Evolutionary conservation across 257 asterid species (phyloP).

Genomic region (Solanum okadae): DNA sequence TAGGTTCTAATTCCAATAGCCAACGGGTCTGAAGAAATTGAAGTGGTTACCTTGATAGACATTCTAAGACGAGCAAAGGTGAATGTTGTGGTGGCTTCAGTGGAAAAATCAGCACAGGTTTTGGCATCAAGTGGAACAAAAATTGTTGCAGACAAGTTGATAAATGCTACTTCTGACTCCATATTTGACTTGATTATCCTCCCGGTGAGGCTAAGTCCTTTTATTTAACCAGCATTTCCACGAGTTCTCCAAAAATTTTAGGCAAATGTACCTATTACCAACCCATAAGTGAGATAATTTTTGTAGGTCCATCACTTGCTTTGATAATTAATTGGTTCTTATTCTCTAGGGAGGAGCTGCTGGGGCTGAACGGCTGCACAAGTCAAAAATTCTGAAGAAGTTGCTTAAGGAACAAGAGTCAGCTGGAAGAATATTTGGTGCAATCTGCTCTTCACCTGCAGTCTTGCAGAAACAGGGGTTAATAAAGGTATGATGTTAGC

Average conservation of each 20-base stretch:
- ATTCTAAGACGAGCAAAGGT: constrained; percentile 77
- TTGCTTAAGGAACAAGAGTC: constrained; percentile 67
- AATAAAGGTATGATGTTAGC: constrained; percentile 39
- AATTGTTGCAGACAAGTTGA: constrained; percentile 61
- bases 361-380: constrained; percentile 48
- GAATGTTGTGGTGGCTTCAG: constrained; percentile 61
- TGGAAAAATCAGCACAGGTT: constrained; percentile 51
- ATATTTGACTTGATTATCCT: constrained; percentile 68
- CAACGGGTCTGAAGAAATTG: constrained; percentile 83
- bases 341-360: constrained; percentile 53
- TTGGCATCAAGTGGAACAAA: constrained; percentile 50
- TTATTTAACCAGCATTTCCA: not conserved
- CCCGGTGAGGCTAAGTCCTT: constrained; percentile 33
- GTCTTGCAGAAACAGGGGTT: constrained; percentile 65
- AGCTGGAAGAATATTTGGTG: constrained; percentile 62
- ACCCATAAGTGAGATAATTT: not conserved
- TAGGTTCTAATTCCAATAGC: constrained; percentile 89
- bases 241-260: not conserved
- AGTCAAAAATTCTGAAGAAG: constrained; percentile 61
- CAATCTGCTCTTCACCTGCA: constrained; percentile 49
- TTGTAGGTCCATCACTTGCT: not conserved
- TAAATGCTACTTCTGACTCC: constrained; percentile 48
- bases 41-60: constrained; percentile 67
- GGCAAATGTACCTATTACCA: not conserved
- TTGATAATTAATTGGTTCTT: not conserved